Base-by-base conservation (phyloP, 2,329 filamentous ascomycete genomes). In the Nothophaeocryptopus gaeumannii region DNA sequence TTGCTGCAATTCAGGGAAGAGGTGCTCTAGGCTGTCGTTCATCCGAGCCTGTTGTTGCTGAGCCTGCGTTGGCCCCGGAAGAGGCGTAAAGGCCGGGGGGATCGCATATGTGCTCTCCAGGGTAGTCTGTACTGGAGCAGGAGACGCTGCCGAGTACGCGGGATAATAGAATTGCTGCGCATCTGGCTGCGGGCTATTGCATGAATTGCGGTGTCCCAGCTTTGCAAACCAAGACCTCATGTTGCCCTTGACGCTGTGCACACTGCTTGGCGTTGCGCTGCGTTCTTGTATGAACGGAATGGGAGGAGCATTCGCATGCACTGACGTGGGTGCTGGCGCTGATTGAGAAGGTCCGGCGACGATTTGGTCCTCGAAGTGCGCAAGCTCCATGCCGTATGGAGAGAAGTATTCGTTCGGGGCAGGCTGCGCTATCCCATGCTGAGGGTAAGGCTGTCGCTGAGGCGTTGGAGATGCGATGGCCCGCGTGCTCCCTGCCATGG, bases 1-100 rank as follows among this genome's bases (percentile, higher is more conserved):
- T 1, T 5, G 20, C 20, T 9, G 32, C 9, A 52, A 15, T 40
- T 52, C 50, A 16, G 50, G 50, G 13, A 52, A 52, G 3, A 52
- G 38, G 31, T 48, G 50, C 32, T 45, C 31, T 8, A 52, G 45
- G 15, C 48, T 41, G 12, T 20, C 13, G 7, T 43, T 15, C 29
- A 35, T 20, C 30, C 30, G 31, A 30, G 41, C n/a, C 5, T 31
- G 8, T 15, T 10, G 8, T 9, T 14, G 15, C 2, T 30, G 39
- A 5, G 31, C 13, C 2, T 29, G 16, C 11, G 20, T 46, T 15
- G 9, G 38, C 29, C 5, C n/a, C 31, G 30, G 34, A 33, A 14
- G 2, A 9, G 26, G 35, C 7, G 10, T 15, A 10, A 9, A 39
- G 11, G 31, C 13, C 14, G 29, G 30, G 12, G 31, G 41, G 10